Percentiles rank a stretch among this genome's conserved stretches.
These are phyloP conservation scores for Apiospora hydei DNA, from an alignment of 2,329 filamentous ascomycete genomes.

Conservation along the genomic window DNA sequence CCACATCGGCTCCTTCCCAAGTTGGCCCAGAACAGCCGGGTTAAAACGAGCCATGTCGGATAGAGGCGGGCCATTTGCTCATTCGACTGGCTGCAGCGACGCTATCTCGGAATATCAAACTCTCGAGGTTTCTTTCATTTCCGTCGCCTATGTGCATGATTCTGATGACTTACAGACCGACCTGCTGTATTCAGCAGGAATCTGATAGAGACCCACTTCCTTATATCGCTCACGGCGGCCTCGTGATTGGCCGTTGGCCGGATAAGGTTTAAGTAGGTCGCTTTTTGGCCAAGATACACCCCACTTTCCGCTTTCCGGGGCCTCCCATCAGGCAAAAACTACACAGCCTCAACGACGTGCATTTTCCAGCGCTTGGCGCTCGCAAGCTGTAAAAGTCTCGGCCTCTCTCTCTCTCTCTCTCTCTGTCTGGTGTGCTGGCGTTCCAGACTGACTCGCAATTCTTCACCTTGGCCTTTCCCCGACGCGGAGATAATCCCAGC, in stretches of 20 bases:
- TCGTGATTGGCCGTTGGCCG: neutral
- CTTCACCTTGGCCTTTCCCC: neutral
- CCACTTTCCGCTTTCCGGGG: neutral
- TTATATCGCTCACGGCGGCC: neutral
- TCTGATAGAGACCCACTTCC: neutral
- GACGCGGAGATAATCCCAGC: neutral
- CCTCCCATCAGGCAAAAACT: neutral
- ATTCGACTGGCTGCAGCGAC: neutral
- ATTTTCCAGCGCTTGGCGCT: neutral
- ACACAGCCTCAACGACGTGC: constrained; percentile 19
- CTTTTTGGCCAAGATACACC: neutral
- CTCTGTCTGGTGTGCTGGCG: neutral
- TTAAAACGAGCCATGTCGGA: neutral
- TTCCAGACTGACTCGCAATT: neutral
- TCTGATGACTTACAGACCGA: neutral
- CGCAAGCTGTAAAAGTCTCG: neutral
- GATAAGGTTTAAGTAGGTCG: constrained; percentile 5
- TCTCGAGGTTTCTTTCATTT: neutral
- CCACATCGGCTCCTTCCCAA: neutral
- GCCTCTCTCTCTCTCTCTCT: too few relatives aligned
- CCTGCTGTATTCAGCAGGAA: neutral
- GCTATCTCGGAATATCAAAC: neutral
- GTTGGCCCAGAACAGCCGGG: neutral
- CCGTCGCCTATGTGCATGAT: neutral
- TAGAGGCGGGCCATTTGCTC: neutral